Evolutionary conservation across 73 alveolate species (phyloP), one percentile per base, ranked within the genome.

Genomic region (Tetrahymena thermophila): DNA sequence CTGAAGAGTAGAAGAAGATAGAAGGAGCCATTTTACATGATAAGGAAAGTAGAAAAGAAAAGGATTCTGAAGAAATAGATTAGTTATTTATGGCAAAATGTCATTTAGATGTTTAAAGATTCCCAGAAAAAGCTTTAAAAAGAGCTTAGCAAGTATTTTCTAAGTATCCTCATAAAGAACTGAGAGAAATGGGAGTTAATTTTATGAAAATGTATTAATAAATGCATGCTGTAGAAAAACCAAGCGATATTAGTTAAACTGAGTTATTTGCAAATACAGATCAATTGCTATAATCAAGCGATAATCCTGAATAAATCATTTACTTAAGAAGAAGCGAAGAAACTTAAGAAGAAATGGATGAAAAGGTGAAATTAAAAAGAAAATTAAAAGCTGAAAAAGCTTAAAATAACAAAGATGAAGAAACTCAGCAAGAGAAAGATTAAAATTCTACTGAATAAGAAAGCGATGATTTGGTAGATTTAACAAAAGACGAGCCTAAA

Each of bases 201-300:
- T 95, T 85, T 89, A 89, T 95, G 97, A 35, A 89, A 56, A 95
- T 95, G 97, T 85, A 95, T 85, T 93, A 95, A 35, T 95, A 85
- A 57, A 55, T 89, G 55, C 97, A 95, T 95, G 95, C 97, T 13
- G 35, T 89, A 10, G 97, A 95, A 56, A 95, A 95, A 43, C 97
- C 97, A 17, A 56, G 43, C 25, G 95, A 94, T 50, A 93, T 95
- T 6, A 89, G 94, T 56, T n/a, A 89, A 95, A 56, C 97, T 93
- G 85, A 55, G 89, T 42, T 34, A 85, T 89, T 95, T 95, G 94
- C 93, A 95, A 95, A 89, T 43, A 95, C 56, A 85, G 95, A 95
- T 94, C 23, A 93, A 43, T 28, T 71, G 6, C 7, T 31, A 0
- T 8, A 71, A 71, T 28, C 35, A n/a, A 31, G 40, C 8, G 89